Percentiles rank a stretch among this genome's conserved stretches.
These are phyloP conservation scores for Dentipellis sp. DNA, from an alignment of 768 basidiomycete species.

Conservation along the genomic window DNA sequence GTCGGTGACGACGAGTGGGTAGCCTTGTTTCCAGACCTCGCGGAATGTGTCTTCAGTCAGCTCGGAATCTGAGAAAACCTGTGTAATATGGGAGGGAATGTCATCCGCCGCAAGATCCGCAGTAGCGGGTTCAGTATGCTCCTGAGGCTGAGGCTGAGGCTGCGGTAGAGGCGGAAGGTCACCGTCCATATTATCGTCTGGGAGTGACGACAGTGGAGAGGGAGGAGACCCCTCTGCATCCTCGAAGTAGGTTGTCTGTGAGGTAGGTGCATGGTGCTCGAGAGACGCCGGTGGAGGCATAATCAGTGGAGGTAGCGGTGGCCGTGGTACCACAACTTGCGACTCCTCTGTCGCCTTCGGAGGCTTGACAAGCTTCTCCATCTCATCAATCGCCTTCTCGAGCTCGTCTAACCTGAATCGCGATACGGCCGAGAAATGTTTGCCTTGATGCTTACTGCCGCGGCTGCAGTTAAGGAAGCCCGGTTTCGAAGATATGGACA, in stretches of 20 bases:
- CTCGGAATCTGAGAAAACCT: conserved; percentile 34
- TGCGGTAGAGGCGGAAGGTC: too few relatives aligned
- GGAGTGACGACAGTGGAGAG: too few relatives aligned
- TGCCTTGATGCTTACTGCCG: conserved; percentile 56
- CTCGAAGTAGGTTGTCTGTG: too few relatives aligned
- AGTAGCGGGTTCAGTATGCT: too few relatives aligned
- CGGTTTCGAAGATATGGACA: conserved; percentile 19
- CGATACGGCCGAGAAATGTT: conserved; percentile 72
- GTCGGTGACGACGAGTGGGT: conserved; percentile 71
- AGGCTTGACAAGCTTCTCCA: conserved; percentile 45
- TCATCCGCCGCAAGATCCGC: conserved; percentile 2
- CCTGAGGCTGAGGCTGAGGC: too few relatives aligned
- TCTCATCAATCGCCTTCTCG: conserved; percentile 52
- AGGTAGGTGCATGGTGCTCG: too few relatives aligned
- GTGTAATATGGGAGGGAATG: conserved; percentile 30
- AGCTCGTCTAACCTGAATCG: conserved; percentile 63
- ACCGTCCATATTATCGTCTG: too few relatives aligned
- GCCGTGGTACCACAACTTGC: background rate
- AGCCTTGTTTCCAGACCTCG: conserved; percentile 60
- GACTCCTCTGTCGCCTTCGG: conserved; percentile 6
- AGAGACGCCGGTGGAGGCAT: too few relatives aligned
- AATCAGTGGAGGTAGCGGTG: background rate
- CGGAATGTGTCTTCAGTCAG: conserved; percentile 57
- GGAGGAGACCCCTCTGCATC: too few relatives aligned
- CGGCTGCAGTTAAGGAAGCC: conserved; percentile 47